phyloP scores from a whole-genome alignment of 805 yeast genomes.

The Ogataea haglerorum region DNA sequence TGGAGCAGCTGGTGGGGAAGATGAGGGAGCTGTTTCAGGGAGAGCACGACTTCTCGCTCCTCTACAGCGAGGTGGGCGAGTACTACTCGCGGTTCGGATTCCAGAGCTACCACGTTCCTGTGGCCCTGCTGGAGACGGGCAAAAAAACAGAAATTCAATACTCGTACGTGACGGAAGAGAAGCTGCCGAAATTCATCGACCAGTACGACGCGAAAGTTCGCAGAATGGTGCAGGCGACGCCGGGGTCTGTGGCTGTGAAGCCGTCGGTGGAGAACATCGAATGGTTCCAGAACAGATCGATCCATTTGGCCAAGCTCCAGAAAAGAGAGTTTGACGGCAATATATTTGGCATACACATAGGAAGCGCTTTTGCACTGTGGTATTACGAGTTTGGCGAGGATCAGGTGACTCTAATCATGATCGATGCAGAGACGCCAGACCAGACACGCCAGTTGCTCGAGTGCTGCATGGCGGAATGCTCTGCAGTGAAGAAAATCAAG shows the following conservation, averaged over 20 bases:
- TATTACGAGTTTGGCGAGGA: conserved; percentile 32
- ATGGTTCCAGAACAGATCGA: conserved; percentile 43
- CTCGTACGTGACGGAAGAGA: background rate
- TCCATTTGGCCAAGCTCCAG: conserved; percentile 12
- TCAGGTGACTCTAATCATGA: conserved; percentile 17
- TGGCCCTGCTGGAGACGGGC: conserved; percentile 10
- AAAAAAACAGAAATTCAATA: background rate
- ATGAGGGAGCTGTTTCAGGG: conserved; percentile 23
- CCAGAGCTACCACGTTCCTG: conserved; percentile 25
- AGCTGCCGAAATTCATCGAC: conserved; percentile 4
- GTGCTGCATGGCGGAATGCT: conserved; percentile 12
- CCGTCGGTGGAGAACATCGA: conserved; percentile 35
- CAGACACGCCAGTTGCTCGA: conserved; percentile 15
- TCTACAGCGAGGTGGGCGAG: conserved; percentile 73
- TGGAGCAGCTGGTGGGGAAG: conserved; percentile 33
- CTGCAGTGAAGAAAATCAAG: conserved; percentile 15
- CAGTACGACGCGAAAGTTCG: conserved; percentile 9
- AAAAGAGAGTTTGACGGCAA: background rate
- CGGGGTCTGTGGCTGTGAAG: background rate
- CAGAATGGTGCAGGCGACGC: background rate
- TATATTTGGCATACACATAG: conserved; percentile 13
- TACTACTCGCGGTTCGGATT: conserved; percentile 67
- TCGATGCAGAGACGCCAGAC: conserved; percentile 15
- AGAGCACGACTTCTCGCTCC: conserved; percentile 34
- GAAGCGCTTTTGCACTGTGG: conserved; percentile 39